Evolutionary conservation across 225 moss, liverwort and hornwort genomes (phyloP).

Genomic region (Bryoerythrophyllum caledonicum): DNA sequence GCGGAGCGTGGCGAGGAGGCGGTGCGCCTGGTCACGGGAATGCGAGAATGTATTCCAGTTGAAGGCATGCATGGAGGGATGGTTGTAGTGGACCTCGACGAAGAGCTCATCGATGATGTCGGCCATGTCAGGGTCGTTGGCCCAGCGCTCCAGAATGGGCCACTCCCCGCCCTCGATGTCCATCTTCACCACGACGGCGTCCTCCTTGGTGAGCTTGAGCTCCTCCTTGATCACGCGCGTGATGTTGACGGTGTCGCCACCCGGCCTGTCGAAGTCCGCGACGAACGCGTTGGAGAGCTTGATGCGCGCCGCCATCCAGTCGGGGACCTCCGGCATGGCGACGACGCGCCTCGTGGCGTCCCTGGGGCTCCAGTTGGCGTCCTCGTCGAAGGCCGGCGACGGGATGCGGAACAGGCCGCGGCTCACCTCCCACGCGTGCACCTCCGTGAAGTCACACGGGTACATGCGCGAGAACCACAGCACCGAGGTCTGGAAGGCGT

Average conservation of each 20-base stretch:
- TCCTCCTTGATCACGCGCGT: constrained; percentile 71
- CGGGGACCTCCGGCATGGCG: constrained; percentile 23
- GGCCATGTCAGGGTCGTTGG: constrained; percentile 48
- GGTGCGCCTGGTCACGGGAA: constrained; percentile 16
- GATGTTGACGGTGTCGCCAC: constrained; percentile 31
- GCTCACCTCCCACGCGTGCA: constrained; percentile 57
- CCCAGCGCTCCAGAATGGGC: constrained; percentile 59
- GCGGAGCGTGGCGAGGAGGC: constrained; percentile 24
- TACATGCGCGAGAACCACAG: constrained; percentile 53
- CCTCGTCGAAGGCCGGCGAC: constrained; percentile 41
- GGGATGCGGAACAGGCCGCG: constrained; percentile 34
- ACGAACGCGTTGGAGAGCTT: constrained; percentile 33
- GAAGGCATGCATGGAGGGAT: constrained; percentile 44
- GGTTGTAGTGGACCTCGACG: constrained; percentile 63
- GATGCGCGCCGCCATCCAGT: constrained; percentile 46
- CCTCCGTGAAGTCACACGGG: constrained; percentile 72
- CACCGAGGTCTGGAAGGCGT: constrained; percentile 47
- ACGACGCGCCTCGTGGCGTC: constrained; percentile 27
- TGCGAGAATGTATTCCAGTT: constrained; percentile 30
- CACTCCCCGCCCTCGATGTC: constrained; percentile 77
- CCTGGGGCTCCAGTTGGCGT: constrained; percentile 28
- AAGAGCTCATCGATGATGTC: constrained; percentile 63
- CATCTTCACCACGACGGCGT: constrained; percentile 73
- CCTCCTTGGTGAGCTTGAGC: constrained; percentile 43
- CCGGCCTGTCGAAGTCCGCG: constrained; percentile 29